Evolutionary conservation across 2,329 filamentous ascomycete genomes (phyloP), one percentile per base, ranked within the genome.

Genomic region (Pseudogymnoascus sp.): DNA sequence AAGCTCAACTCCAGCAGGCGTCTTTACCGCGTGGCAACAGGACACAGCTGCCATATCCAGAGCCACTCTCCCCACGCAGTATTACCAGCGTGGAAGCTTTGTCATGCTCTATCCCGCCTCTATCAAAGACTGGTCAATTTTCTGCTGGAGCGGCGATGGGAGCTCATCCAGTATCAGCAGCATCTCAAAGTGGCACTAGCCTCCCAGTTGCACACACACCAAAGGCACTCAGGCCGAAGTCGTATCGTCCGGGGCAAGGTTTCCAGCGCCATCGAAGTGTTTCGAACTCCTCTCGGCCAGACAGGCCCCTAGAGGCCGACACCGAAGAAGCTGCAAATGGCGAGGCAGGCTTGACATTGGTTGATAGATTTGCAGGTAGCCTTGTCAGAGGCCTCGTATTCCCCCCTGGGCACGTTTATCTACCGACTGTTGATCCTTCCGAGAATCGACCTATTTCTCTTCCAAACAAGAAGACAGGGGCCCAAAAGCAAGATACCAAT

Each of bases 211-310:
- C 85, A 4, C 79, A 79, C 9, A 86, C 84, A 3, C 85, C 85
- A 3, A 82, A 81, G 63, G 76, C 83, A 1, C 74, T 87, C 2
- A 10, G 83, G 83, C 63, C 87, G 87, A 71, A 80, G 83, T 15
- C 50, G 3, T 79, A 83, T 7, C 82, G 85, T 15, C 81, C 85
- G 19, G 76, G 77, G 11, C 81, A 83, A 66, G 74, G 78, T 2
- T 92, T 96, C 75, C 93, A 91, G 74, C 87, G 92, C 21, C 96
- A 90, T 71, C 91, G 88, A 60, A 97, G 93, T 73, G 88, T 95
- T 69, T 90, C 89, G 0, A 91, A 97, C 76, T 93, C 93, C 1
- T 75, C 59, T 40, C 59, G 59, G 21, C 59, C 59, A 11, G 59
- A 61, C n/a, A 61, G 38, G 59, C 7, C 83, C 87, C 38, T 26